Evolutionary conservation across 106 monocot species (phyloP).

Genomic region (Vanilla planifolia): DNA sequence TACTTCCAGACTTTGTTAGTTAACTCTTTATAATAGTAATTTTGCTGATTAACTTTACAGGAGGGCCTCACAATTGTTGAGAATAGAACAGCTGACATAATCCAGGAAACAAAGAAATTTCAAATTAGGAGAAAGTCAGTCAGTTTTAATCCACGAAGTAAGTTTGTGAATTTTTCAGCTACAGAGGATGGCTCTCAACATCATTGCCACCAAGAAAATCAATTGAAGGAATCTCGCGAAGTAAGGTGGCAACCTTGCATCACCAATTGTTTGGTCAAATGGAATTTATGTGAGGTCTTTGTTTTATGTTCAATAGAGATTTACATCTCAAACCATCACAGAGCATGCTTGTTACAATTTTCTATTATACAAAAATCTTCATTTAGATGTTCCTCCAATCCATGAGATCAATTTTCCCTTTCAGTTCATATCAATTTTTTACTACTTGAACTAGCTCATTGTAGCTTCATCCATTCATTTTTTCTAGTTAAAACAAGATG

Average conservation of each 20-base stretch:
- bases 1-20: not conserved
- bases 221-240: constrained; percentile 78
- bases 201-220: constrained; percentile 44
- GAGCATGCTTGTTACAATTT: too few species aligned
- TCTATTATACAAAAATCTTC: too few species aligned
- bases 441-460: too few species aligned
- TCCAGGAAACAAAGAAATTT: constrained; percentile 54
- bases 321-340: too few species aligned
- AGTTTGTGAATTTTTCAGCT: constrained; percentile 6
- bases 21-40: not conserved
- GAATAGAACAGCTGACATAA: constrained; percentile 52
- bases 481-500: too few species aligned
- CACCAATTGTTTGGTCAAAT: too few species aligned
- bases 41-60: constrained; percentile 21
- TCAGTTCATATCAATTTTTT: too few species aligned
- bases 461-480: too few species aligned
- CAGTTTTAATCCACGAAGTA: constrained; percentile 13
- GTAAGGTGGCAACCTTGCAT: constrained; percentile 64
- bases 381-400: too few species aligned
- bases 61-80: constrained; percentile 73
- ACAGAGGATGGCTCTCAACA: constrained; percentile 6
- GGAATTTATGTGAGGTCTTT: too few species aligned
- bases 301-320: too few species aligned
- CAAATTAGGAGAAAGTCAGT: constrained; percentile 66
- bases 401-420: too few species aligned